phyloP scores from a whole-genome alignment of 2,329 filamentous ascomycete genomes.

The Aquanectria penicillioides region DNA sequence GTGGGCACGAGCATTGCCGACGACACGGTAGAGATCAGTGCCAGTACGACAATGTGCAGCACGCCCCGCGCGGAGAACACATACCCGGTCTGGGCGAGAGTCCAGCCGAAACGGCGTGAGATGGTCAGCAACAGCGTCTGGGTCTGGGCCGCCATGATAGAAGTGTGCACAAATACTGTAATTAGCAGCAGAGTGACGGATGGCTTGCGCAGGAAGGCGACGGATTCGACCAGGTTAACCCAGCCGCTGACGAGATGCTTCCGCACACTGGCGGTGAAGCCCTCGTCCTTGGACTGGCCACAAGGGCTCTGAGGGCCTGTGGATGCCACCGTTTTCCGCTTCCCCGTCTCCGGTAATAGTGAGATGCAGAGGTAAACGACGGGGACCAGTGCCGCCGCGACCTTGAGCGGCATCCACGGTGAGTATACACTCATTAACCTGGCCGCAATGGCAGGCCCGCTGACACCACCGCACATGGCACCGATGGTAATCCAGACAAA shows the following conservation, averaged over 20 bases:
- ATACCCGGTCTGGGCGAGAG: neutral
- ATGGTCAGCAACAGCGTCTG: neutral
- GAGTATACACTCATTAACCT: neutral
- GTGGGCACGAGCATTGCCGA: neutral
- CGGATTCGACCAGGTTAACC: neutral
- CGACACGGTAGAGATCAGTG: neutral
- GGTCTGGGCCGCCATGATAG: neutral
- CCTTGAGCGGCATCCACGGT: neutral
- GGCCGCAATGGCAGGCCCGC: neutral
- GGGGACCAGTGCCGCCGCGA: neutral
- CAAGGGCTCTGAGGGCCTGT: neutral
- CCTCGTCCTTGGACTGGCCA: neutral
- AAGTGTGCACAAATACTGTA: neutral
- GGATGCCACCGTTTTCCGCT: neutral
- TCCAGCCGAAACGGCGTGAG: neutral
- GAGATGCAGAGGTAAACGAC: neutral
- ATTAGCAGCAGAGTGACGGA: neutral
- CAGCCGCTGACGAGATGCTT: neutral
- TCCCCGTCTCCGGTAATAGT: neutral
- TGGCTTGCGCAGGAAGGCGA: neutral
- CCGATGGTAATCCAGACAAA: slow-evolving; percentile 1
- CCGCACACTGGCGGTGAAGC: neutral
- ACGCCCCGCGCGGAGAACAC: neutral
- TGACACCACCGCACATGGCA: neutral
- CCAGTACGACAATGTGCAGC: neutral